Base-by-base conservation (phyloP, 129 eudicot genomes). In the Mikania micrantha region DNA sequence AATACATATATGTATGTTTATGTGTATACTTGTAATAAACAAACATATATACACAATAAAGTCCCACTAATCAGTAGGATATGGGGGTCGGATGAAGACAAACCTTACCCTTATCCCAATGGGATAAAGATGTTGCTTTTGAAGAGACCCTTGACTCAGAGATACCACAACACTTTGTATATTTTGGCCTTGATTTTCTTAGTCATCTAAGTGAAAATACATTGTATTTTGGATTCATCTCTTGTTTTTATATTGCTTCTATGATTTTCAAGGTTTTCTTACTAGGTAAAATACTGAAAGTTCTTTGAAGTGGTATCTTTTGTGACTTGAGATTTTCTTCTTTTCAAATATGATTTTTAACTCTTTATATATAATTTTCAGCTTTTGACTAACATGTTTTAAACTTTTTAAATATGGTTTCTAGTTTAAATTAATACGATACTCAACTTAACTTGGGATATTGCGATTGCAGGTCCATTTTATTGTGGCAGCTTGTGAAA, bases 401-500 rank as follows among this genome's bases (percentile, higher is more conserved):
- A 4, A 42, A 15, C 7, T 44, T 32, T 42, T 20, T 54, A 54
- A 25, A 54, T 54, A 24, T 22, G 19, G 35, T 54, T 54, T 54
- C 12, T 9, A 25, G 27, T 11, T 56, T 22, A 21, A 9, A 52
- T 10, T 52, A 52, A 8, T 21, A 52, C 60, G 0, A 52, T 52
- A n/a, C 19, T 4, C 6, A 29, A 20, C 0, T 29, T 71, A 42
- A 31, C 52, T 49, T 73, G 1, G 20, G 21, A 59, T 80, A 60
- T 77, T 77, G 49, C 36, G 0, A 35, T 54, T 77, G 73, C 80
- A 94, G 99, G 94, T 87, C 66, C 99, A 94, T 80, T 94, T 94
- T 74, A 81, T 94, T 54, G 97, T 94, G 67, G 99, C 99, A 29
- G 97, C 99, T 69, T 94, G 99, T 81, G 97, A 90, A 71, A 94